These are phyloP conservation scores for Diplodia mutila DNA, from an alignment of 2,329 filamentous ascomycete species.

Conservation along the genomic window DNA sequence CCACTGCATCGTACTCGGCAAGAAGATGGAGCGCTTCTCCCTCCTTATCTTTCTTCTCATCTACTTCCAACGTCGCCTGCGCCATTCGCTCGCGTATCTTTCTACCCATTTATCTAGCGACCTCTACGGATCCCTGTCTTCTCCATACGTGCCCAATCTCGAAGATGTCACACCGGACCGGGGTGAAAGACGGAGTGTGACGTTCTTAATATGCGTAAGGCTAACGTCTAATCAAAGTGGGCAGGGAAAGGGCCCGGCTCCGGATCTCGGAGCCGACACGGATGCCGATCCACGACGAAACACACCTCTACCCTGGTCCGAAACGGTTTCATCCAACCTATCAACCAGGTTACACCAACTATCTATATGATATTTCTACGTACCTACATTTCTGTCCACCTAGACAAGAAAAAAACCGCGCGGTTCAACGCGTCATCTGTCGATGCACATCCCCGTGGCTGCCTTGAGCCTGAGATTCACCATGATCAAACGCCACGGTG, in stretches of 20 bases:
- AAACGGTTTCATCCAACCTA: background rate
- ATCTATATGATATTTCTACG: background rate
- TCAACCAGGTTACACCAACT: background rate
- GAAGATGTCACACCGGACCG: background rate
- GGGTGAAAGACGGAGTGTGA: background rate
- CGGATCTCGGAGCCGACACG: background rate
- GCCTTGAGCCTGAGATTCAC: background rate
- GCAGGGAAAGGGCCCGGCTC: background rate
- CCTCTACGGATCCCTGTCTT: background rate
- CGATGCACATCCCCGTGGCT: background rate
- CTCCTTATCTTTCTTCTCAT: background rate
- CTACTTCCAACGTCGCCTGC: background rate
- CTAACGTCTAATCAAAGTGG: slow-evolving; percentile 7
- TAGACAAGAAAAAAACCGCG: background rate
- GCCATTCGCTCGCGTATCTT: background rate
- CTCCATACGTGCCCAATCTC: background rate
- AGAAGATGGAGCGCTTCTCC: background rate
- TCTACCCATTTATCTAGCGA: background rate
- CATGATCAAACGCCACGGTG: background rate
- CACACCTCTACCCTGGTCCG: background rate
- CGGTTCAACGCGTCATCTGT: background rate
- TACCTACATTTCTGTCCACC: background rate
- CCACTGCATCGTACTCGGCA: background rate
- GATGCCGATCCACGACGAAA: background rate
- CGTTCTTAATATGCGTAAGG: slow-evolving; percentile 4